Percentiles rank a stretch among this genome's conserved stretches.
These are phyloP conservation scores for Endoconidiophora laricicola DNA, from an alignment of 2,329 filamentous ascomycete genomes.

Conservation along the genomic window DNA sequence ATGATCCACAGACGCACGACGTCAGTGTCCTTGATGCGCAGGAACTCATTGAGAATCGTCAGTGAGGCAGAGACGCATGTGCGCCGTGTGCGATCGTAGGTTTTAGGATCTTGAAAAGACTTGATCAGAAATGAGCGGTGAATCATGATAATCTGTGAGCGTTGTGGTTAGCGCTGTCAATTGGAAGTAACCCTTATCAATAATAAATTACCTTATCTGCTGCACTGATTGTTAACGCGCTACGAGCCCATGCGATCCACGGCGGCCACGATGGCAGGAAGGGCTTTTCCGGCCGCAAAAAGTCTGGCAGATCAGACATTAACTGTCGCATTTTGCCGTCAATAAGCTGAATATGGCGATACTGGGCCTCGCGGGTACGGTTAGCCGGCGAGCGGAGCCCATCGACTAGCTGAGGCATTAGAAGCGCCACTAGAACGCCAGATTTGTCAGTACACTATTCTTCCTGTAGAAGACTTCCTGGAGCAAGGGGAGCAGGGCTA, in stretches of 20 bases:
- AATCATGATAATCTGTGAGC: conserved; percentile 11
- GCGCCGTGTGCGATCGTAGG: conserved; percentile 8
- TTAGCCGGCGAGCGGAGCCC: conserved; percentile 7
- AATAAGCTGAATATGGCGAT: conserved; percentile 6
- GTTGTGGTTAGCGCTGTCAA: neutral
- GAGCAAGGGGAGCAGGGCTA: neutral
- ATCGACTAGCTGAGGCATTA: conserved; percentile 11
- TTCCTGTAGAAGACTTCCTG: no score
- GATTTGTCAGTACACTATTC: neutral
- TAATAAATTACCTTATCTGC: conserved; percentile 9
- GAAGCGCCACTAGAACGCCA: conserved; percentile 6
- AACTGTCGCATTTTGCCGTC: conserved; percentile 5
- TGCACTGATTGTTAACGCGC: conserved; percentile 10
- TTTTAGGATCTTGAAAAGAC: conserved; percentile 9
- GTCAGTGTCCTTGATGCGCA: conserved; percentile 7
- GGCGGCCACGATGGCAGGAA: conserved; percentile 7
- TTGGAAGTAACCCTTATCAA: neutral
- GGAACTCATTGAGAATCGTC: conserved; percentile 10
- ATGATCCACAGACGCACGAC: conserved; percentile 12
- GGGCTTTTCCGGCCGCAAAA: conserved; percentile 3
- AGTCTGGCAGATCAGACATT: conserved; percentile 5
- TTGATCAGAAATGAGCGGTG: conserved; percentile 12
- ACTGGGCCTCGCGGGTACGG: conserved; percentile 8
- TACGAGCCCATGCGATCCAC: conserved; percentile 12
- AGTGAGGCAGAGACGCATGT: conserved; percentile 10